Evolutionary conservation across 768 basidiomycete genomes (phyloP), one percentile per base, ranked within the genome.

Genomic region (Sarcomyxa edulis): DNA sequence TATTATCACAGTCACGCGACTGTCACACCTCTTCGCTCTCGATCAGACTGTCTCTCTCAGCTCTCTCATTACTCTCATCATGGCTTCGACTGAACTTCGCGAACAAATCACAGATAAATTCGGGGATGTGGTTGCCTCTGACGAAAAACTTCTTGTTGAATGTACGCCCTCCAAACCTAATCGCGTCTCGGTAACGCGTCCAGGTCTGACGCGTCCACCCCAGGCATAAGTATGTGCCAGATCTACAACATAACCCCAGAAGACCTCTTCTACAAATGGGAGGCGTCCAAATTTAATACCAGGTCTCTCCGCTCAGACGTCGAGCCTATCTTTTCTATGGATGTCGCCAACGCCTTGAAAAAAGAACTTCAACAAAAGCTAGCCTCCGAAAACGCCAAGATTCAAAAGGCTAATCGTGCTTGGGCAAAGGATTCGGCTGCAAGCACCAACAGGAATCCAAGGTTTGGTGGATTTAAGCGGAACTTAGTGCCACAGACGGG

Each of bases 221-320:
- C 50, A 88, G 85, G 84, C 47, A 66, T 71, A 22, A 65, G 68
- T 18, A 65, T 88, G 43, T 89, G 86, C 54, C 65, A 71, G 53
- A 73, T 72, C 47, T 83, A 78, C 60, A 71, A 73, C 41, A 24
- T 81, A 26, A 47, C 61, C 21, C 67, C 78, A 15, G 67, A 76
- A 16, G 54, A 62, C 33, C 65, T 89, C 14, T 68, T 66, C 27
- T 88, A 66, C 58, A 88, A 86, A 54, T 78, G 81, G 69, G 81
- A 89, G 52, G 82, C 82, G 4, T 39, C 62, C 53, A 65, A 68
- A 50, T 65, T 68, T 45, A 60, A 44, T 5, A 38, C 61, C 4
- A 59, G 61, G 20, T 45, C 58, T 2, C 62, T 62, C 3, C 52
- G 51, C 15, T 66, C 68, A 1, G 60, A 63, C 37, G 59, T 64